Base-by-base conservation (phyloP, 139 green algal genomes). In the Chlorella sorokiniana region DNA sequence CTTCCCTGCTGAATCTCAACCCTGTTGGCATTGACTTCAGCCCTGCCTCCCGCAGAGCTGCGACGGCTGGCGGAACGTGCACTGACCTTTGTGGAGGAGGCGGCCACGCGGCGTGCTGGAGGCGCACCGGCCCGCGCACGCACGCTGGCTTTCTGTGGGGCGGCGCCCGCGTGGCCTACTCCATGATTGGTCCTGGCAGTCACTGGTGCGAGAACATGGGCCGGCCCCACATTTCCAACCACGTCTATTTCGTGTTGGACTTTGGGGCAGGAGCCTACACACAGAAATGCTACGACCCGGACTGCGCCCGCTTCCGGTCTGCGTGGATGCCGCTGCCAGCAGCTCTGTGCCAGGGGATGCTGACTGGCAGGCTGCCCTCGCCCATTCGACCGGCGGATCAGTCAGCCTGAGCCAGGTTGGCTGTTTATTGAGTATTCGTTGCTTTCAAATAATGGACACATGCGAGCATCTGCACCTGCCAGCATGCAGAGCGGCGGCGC, bases 211-310 rank as follows among this genome's bases (percentile, higher is more conserved):
- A 84, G 61, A 85, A 88, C 64, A 84, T 95, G 18, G 86, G 87
- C 6, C 90, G 93, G 10, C 42, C 38, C 20, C 93, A 96, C 82
- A 73, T 78, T 38, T 91, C 82, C 87, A 96, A 97, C 79, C 85
- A 92, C 31, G 81, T 92, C 7, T 95, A 90, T 75, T 92, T 92
- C 68, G 75, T 97, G 45, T 74, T 92, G 5, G 90, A 95, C 72
- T 90, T 93, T 29, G 63, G 40, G 0, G 63, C 52, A 1, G 91
- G 90, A 1, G 35, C 63, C 16, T 93, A 83, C 62, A 89, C 86
- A 35, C 93, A 96, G 48, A 95, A 95, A 82, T 97, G 93, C 85
- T 88, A 95, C 62, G 93, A 95, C 80, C 92, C 93, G 10, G 91
- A 95, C 31, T 95, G 91, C 83, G 23, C 81, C 16, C 68, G 82